phyloP scores from a whole-genome alignment of 768 basidiomycete genomes.

The Russula abietina region DNA sequence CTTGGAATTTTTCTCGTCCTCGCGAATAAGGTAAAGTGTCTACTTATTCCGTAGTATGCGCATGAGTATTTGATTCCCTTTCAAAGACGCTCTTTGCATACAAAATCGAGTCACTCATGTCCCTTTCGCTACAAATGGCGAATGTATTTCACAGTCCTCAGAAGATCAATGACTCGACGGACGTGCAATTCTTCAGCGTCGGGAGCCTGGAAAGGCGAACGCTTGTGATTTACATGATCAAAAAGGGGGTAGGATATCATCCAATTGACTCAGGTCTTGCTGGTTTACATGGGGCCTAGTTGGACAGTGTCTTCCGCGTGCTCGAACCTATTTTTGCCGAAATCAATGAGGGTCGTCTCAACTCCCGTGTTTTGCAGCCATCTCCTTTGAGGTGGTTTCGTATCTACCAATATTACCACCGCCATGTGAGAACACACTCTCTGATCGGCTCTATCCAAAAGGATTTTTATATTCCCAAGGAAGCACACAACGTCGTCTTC shows the following conservation, averaged over 20 bases:
- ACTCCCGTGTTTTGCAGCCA: slow-evolving; percentile 67
- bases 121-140: slow-evolving; percentile 64
- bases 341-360: slow-evolving; percentile 60
- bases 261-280: slow-evolving; percentile 24
- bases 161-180: slow-evolving; percentile 81
- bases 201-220: slow-evolving; percentile 83
- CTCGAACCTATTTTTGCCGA: slow-evolving; percentile 88
- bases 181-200: slow-evolving; percentile 94
- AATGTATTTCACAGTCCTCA: slow-evolving; percentile 77
- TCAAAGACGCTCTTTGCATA: slow-evolving; percentile 82
- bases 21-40: slow-evolving; percentile 69
- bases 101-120: slow-evolving; percentile 92
- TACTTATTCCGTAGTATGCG: not conserved
- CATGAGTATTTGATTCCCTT: not conserved
- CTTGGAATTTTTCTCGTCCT: slow-evolving; percentile 97
- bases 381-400: slow-evolving; percentile 93
- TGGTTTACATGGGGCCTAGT: slow-evolving; percentile 32
- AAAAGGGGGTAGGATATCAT: slow-evolving; percentile 58
- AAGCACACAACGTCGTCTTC: slow-evolving; percentile 87
- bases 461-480: slow-evolving; percentile 90
- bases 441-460: slow-evolving; percentile 23
- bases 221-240: slow-evolving; percentile 91
- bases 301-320: slow-evolving; percentile 91
- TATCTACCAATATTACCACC: slow-evolving; percentile 41
- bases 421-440: not conserved